Conservation (phyloP, 148 eudicot species). For the Dysphania ambrosioides region DNA sequence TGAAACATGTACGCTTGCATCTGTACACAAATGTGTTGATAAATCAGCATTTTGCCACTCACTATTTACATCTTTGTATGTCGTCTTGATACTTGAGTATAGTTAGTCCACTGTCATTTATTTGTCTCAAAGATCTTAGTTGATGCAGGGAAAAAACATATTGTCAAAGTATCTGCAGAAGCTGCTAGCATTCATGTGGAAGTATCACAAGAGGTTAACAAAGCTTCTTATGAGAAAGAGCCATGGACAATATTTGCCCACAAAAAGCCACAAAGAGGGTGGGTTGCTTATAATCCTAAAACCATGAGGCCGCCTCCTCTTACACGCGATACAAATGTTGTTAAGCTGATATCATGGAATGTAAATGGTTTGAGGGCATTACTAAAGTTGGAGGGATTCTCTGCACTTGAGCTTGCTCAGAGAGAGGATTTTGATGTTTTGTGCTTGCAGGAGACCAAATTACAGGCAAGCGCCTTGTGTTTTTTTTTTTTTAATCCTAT, state of each 20-base stretch:
- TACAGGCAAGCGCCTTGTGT: conserved; percentile 50
- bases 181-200: conserved; percentile 34
- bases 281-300: conserved; percentile 85
- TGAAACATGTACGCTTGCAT: not conserved
- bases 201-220: conserved; percentile 34
- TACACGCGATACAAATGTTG: conserved; percentile 38
- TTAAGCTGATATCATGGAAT: conserved; percentile 93
- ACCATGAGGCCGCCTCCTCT: conserved; percentile 87
- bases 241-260: conserved; percentile 92
- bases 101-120: not conserved
- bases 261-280: conserved; percentile 89
- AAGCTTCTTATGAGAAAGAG: conserved; percentile 40
- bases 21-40: not conserved
- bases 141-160: conserved; percentile 25
- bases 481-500: not conserved
- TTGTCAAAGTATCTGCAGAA: conserved; percentile 34
- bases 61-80: not conserved
- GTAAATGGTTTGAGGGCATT: conserved; percentile 94
- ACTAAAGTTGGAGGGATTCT: conserved; percentile 65
- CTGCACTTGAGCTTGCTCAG: conserved; percentile 71
- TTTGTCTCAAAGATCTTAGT: conserved; percentile 3
- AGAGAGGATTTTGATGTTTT: conserved; percentile 91
- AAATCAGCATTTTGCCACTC: not conserved
- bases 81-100: not conserved
- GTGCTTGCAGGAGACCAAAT: conserved; percentile 96